A percentile compares a stretch with the other conserved stretches of the same genome.
These are phyloP conservation scores for Alternaria angustiovoidea DNA, from an alignment of 2,329 filamentous ascomycete species.

Conservation along the genomic window DNA sequence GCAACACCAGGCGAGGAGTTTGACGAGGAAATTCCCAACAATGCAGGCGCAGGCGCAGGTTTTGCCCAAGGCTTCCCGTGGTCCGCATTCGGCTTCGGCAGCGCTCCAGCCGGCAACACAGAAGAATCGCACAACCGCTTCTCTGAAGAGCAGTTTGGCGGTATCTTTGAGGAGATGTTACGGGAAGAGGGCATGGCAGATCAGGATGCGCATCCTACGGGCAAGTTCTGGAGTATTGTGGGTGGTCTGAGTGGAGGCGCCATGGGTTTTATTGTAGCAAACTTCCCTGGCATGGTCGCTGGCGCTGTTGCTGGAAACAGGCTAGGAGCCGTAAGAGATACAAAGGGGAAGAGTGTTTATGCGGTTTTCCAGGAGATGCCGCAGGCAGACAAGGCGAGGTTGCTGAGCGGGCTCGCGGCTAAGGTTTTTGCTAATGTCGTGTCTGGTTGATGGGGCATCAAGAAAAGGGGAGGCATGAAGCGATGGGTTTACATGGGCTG, in stretches of 20 bases:
- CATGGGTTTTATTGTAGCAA: conserved; percentile 93
- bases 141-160: conserved; percentile 84
- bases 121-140: conserved; percentile 63
- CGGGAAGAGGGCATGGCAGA: conserved; percentile 73
- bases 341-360: conserved; percentile 94
- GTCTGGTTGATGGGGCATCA: conserved; percentile 1
- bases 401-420: conserved; percentile 83
- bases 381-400: conserved; percentile 78
- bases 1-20: conserved; percentile 55
- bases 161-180: conserved; percentile 65
- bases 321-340: conserved; percentile 87
- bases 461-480: conserved; percentile 1
- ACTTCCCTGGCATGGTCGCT: conserved; percentile 86
- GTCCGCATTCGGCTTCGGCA: conserved; percentile 73
- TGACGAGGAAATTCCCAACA: conserved; percentile 60
- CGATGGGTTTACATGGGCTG: conserved; percentile 1
- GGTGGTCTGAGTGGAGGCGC: conserved; percentile 88
- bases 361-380: conserved; percentile 89
- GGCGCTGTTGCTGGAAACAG: conserved; percentile 93
- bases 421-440: conserved; percentile 86
- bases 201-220: conserved; percentile 66
- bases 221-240: conserved; percentile 85
- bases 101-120: conserved; percentile 52
- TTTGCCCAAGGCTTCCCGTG: conserved; percentile 71
- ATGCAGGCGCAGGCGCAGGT: conserved; percentile 7